Conservation (phyloP, 2,329 filamentous ascomycete species). For the Claviceps cyperi region DNA sequence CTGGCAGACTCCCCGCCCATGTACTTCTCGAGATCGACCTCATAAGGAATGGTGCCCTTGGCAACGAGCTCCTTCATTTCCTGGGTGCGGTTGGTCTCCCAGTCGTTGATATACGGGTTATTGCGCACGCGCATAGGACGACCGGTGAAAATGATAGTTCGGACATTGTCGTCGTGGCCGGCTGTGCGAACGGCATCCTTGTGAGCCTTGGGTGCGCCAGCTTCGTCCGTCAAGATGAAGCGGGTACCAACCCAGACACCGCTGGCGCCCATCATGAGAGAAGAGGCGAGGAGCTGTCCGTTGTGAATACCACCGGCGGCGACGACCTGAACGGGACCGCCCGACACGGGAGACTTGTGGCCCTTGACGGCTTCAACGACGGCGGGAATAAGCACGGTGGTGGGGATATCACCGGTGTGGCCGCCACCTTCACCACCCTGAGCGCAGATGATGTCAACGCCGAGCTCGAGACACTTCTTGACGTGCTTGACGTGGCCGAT, state of each 20-base stretch:
- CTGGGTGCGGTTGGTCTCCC: slow-evolving; percentile 78
- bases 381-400: slow-evolving; percentile 80
- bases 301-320: slow-evolving; percentile 91
- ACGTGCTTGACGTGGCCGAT: slow-evolving; percentile 99
- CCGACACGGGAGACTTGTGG: slow-evolving; percentile 75
- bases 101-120: slow-evolving; percentile 88
- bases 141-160: slow-evolving; percentile 97
- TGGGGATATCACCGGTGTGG: slow-evolving; percentile 89
- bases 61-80: slow-evolving; percentile 88
- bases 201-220: slow-evolving; percentile 82
- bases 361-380: slow-evolving; percentile 71
- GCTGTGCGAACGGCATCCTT: slow-evolving; percentile 90
- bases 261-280: slow-evolving; percentile 81
- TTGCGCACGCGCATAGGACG: slow-evolving; percentile 85
- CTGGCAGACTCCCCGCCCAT: slow-evolving; percentile 38
- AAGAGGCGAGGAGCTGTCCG: slow-evolving; percentile 75
- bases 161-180: slow-evolving; percentile 87
- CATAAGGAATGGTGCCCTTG: slow-evolving; percentile 85
- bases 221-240: slow-evolving; percentile 88
- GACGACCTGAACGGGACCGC: slow-evolving; percentile 76
- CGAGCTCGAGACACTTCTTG: slow-evolving; percentile 82
- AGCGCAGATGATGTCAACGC: slow-evolving; percentile 92
- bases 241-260: slow-evolving; percentile 96
- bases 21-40: slow-evolving; percentile 82
- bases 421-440: slow-evolving; percentile 96